A percentile compares a stretch with the other conserved stretches of the same genome.
Conservation (phyloP, 371 early-diverging fungal species). For the Mortierella sp. region DNA sequence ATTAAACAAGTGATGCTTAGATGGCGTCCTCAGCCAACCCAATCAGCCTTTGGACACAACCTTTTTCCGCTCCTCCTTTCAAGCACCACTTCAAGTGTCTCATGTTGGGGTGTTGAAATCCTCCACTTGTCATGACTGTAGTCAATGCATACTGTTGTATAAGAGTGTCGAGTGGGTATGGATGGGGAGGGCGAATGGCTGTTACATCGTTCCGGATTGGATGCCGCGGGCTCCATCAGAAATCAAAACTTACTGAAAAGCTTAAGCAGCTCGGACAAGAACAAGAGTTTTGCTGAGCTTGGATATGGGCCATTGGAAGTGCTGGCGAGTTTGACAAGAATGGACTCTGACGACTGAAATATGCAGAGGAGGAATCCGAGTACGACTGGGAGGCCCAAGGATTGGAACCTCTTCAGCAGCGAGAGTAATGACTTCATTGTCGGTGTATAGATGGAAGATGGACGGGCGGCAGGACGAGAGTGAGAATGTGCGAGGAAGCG, state of each 20-base stretch:
- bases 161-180: background rate
- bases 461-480: background rate
- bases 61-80: no score
- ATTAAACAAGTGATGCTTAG: no score
- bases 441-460: background rate
- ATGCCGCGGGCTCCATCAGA: no score
- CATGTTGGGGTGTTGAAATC: no score
- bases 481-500: no score
- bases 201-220: background rate
- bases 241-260: constrained; percentile 46
- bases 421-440: constrained; percentile 12
- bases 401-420: constrained; percentile 14
- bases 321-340: constrained; percentile 43
- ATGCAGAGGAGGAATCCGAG: constrained; percentile 51
- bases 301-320: constrained; percentile 44
- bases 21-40: no score
- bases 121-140: no score
- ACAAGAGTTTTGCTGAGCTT: constrained; percentile 43
- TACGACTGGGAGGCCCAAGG: constrained; percentile 39
- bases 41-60: no score
- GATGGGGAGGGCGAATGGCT: background rate
- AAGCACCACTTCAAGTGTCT: no score
- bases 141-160: no score
- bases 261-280: constrained; percentile 45
- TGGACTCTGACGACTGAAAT: constrained; percentile 51